Conservation (phyloP, 805 yeast genomes). For the Monosporozyma aerobia region DNA sequence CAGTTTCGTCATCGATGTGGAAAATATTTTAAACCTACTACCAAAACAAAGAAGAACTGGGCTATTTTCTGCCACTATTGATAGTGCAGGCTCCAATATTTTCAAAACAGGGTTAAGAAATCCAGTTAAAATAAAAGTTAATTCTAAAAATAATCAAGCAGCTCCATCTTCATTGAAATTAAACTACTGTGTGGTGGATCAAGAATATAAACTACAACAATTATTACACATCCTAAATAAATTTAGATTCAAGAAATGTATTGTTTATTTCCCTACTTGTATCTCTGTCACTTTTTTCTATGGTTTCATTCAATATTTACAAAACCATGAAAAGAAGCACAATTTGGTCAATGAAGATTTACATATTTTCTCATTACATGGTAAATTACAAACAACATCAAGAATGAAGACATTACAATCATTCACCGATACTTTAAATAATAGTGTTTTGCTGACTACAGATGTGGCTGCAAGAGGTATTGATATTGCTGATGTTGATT, state of each 20-base stretch:
- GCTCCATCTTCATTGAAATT: slow-evolving; percentile 60
- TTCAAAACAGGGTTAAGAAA: slow-evolving; percentile 87
- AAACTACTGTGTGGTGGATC: slow-evolving; percentile 48
- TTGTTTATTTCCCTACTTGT: slow-evolving; percentile 91
- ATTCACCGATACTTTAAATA: slow-evolving; percentile 43
- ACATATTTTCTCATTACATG: slow-evolving; percentile 70
- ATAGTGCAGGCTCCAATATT: slow-evolving; percentile 68
- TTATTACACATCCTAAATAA: slow-evolving; percentile 45
- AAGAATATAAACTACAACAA: slow-evolving; percentile 52
- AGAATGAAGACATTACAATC: slow-evolving; percentile 60
- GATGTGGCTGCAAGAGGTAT: slow-evolving; percentile 99
- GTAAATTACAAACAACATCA: slow-evolving; percentile 75
- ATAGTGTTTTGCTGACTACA: slow-evolving; percentile 72
- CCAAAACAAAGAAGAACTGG: slow-evolving; percentile 95
- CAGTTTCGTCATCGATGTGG: slow-evolving; percentile 62
- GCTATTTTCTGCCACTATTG: slow-evolving; percentile 85
- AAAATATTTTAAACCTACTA: slow-evolving; percentile 52
- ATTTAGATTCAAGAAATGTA: slow-evolving; percentile 62
- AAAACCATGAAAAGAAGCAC: slow-evolving; percentile 18
- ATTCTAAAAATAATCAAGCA: slow-evolving; percentile 33
- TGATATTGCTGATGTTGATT: slow-evolving; percentile 89
- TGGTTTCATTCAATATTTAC: slow-evolving; percentile 39
- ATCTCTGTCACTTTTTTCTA: slow-evolving; percentile 72
- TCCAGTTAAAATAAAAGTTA: slow-evolving; percentile 82
- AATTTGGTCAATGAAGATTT: slow-evolving; percentile 22